Conservation (phyloP, 345 rosid genomes). For the Salix dunnii region DNA sequence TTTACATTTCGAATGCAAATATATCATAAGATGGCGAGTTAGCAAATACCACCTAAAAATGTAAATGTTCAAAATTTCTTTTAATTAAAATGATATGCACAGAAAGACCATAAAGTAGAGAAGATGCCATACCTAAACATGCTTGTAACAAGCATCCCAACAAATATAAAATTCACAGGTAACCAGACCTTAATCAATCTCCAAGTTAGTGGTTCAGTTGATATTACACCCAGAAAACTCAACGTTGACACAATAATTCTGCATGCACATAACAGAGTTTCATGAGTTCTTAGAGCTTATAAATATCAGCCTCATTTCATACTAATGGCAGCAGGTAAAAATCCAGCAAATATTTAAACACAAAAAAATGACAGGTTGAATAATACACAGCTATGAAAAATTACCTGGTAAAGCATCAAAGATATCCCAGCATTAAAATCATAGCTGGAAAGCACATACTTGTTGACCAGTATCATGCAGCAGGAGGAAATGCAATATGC, state of each 20-base stretch:
- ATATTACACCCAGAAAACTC: conserved; percentile 64
- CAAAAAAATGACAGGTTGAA: background rate
- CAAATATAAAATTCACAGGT: conserved; percentile 91
- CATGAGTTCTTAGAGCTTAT: conserved; percentile 8
- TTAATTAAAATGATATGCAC: background rate
- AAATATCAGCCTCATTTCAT: background rate
- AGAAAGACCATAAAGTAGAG: background rate
- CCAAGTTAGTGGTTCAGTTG: conserved; percentile 86
- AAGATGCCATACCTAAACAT: conserved; percentile 77
- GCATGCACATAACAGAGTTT: conserved; percentile 33
- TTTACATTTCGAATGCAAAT: too few species aligned
- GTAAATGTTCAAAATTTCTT: background rate
- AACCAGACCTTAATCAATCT: conserved; percentile 87
- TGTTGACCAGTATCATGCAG: conserved; percentile 94
- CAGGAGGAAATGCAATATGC: conserved; percentile 96
- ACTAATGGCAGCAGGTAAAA: conserved; percentile 7
- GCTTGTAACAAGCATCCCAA: conserved; percentile 97
- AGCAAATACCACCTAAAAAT: background rate
- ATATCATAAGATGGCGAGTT: too few species aligned
- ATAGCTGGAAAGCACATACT: conserved; percentile 91
- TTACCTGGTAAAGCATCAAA: conserved; percentile 94
- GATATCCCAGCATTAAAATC: conserved; percentile 90
- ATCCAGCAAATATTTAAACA: background rate
- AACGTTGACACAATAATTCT: conserved; percentile 77
- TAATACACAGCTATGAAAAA: conserved; percentile 5